Base-by-base conservation (phyloP, 2,329 filamentous ascomycete genomes). In the Neonectria coccinea region DNA sequence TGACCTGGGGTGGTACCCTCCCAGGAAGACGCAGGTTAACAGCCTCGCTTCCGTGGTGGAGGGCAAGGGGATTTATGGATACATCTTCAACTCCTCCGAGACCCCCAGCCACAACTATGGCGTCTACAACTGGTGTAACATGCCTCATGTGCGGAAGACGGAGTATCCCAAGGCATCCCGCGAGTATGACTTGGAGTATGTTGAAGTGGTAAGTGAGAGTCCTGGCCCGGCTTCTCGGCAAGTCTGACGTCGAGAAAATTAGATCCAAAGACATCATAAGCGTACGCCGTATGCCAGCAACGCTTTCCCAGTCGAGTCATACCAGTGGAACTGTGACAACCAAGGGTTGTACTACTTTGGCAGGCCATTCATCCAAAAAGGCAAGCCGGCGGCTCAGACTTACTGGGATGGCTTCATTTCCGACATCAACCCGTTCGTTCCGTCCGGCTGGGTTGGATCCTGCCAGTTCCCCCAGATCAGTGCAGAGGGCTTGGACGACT, bases 381-480 rank as follows among this genome's bases (percentile, higher is more conserved):
- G 82, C 2, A 85, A 86, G 27, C 69, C 75, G 5, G 69, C 87
- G 1, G 85, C 88, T 1, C 78, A 81, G 47, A 85, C 86, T 1
- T 92, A 90, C 79, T 93, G 91, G 89, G 81, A 85, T 59, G 85
- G 88, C 1, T 89, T 87, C 75, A 85, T 82, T 12, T 88, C 86
- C 4, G 72, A 85, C 0, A 80, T 85, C 18, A 95, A 94, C 74
- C 91, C 92, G 0, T 91, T 93, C 72, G 75, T 83, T 3, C 85
- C 88, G 0, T 74, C 83, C 1, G 92, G 91, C 3, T 94, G 91
- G 82, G 85, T 88, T 44, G 91, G 92, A 2, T 89, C 87, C 12
- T 96, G 93, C 70, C 89, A 91, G 70, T 96, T 95, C 75, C 93
- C 92, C 0, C 93, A 96, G 76, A 92, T 96, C 72, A 94, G 92